Base-by-base conservation (phyloP, 176 grass and related monocot genomes). In the Oryza officinalis region DNA sequence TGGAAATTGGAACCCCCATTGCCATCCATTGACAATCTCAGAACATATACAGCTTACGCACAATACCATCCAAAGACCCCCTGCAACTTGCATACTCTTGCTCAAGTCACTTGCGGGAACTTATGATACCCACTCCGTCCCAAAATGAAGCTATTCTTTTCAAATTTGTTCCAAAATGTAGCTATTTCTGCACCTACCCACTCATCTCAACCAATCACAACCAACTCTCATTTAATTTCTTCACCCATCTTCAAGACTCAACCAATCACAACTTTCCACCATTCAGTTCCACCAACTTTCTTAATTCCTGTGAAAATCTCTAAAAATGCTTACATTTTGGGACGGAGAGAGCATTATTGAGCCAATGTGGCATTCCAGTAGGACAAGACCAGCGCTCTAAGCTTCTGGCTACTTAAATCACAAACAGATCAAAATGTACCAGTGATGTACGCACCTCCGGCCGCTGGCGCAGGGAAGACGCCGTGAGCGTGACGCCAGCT, bases 401-500 rank as follows among this genome's bases (percentile, higher is more conserved):
- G 50, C 22, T 61, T 23, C 57, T 61, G 57, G 0, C 17, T 44
- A 33, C 40, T n/a, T 28, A 33, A 31, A 5, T 35, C 30, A 52
- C 17, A 69, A 10, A 33, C 4, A 69, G 18, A 52, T 31, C 9
- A 31, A 46, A 45, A 20, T 6, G 1, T 23, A 35, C 25, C 40
- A 30, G 12, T 3, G 44, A 30, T 2, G 35, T 5, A 57, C 43
- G 69, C 31, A 86, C 85, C 77, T 66, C 76, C 23, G 59, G 44
- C 45, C 44, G 77, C 2, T 13, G 63, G 44, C 52, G 47, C 20
- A 47, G 49, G 71, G 45, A 61, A 18, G 68, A 45, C 63, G 14
- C 45, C 14, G 87, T 60, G 59, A 81, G 66, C 25, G 74, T n/a
- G 59, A 80, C 63, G 64, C 61, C 41, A 14, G 80, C 13, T 17